Percentiles rank a stretch among this genome's conserved stretches.
These are phyloP conservation scores for Ceratobasidium sp. DNA, from an alignment of 1,284 basidiomycete genomes.

Conservation along the genomic window DNA sequence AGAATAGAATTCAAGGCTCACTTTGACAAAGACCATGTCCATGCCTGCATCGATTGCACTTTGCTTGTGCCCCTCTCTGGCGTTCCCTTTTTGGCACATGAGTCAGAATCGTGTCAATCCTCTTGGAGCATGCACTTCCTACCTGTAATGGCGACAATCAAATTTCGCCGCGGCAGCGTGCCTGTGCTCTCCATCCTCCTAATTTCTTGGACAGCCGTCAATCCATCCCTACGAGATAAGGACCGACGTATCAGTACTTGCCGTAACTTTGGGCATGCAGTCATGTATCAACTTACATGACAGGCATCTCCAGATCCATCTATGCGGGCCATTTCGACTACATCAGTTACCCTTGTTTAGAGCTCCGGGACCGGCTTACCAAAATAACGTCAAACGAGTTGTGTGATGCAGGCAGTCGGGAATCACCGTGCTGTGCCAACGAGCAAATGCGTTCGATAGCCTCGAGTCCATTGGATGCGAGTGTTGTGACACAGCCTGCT, in stretches of 20 bases:
- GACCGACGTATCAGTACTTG: constrained; percentile 7
- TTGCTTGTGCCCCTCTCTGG: constrained; percentile 49
- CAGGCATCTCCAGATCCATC: constrained; percentile 55
- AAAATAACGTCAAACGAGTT: constrained; percentile 51
- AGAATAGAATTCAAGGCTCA: neutral
- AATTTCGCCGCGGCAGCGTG: constrained; percentile 49
- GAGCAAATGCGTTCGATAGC: constrained; percentile 50
- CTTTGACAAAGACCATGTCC: constrained; percentile 51
- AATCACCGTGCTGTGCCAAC: constrained; percentile 44
- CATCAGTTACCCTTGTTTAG: neutral
- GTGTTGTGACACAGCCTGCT: constrained; percentile 50
- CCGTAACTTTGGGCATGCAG: neutral
- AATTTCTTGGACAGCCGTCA: constrained; percentile 53
- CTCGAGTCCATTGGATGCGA: constrained; percentile 52
- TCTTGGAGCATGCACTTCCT: constrained; percentile 44
- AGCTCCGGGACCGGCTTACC: constrained; percentile 44
- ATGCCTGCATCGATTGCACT: constrained; percentile 51
- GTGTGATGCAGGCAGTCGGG: constrained; percentile 35
- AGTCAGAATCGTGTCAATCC: constrained; percentile 8
- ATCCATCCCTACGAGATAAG: constrained; percentile 50
- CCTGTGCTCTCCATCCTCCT: constrained; percentile 50
- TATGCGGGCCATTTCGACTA: constrained; percentile 35
- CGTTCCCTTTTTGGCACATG: constrained; percentile 12
- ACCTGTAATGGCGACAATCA: constrained; percentile 52
- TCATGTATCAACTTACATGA: constrained; percentile 49